Conservation (phyloP, 192 early-diverging fungal genomes). For the Spinellus fusiger region DNA sequence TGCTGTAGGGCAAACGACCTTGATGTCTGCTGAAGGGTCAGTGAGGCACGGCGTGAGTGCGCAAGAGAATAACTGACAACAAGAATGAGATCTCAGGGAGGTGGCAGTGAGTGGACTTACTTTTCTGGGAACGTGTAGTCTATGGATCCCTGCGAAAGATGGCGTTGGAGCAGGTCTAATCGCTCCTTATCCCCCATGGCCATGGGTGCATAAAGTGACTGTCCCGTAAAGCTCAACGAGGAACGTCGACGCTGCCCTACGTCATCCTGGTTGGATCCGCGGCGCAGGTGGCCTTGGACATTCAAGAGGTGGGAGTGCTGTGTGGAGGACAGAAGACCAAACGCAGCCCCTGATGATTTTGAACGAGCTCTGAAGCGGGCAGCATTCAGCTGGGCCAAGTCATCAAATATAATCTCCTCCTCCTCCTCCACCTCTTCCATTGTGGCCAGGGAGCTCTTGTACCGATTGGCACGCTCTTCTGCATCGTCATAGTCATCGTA, state of each 20-base stretch:
- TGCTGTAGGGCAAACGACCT: slow-evolving; percentile 49
- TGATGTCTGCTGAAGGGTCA: slow-evolving; percentile 15
- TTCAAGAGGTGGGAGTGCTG: slow-evolving; percentile 36
- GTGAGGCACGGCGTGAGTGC: not conserved
- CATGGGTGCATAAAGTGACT: slow-evolving; percentile 12
- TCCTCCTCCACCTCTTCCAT: slow-evolving; percentile 47
- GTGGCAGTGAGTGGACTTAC: not conserved
- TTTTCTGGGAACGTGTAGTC: slow-evolving; percentile 20
- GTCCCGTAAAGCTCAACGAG: slow-evolving; percentile 7
- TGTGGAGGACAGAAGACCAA: slow-evolving; percentile 48
- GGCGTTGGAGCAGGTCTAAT: slow-evolving; percentile 47
- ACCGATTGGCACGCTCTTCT: not conserved
- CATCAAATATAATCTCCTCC: slow-evolving; percentile 25
- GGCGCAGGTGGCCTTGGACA: slow-evolving; percentile 27
- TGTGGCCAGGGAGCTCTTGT: slow-evolving; percentile 34
- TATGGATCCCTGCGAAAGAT: slow-evolving; percentile 50
- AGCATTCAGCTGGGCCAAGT: slow-evolving; percentile 31
- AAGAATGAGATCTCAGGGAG: not conserved
- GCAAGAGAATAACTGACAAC: not conserved
- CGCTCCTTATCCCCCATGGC: slow-evolving; percentile 37
- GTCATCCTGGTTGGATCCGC: slow-evolving; percentile 41
- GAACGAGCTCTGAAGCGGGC: slow-evolving; percentile 49
- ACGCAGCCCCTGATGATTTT: slow-evolving; percentile 64
- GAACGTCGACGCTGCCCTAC: slow-evolving; percentile 17
- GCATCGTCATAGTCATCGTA: slow-evolving; percentile 37